Evolutionary conservation across 306 rosid species (phyloP), one percentile per base, ranked within the genome.

Genomic region (Fragaria ananassa): DNA sequence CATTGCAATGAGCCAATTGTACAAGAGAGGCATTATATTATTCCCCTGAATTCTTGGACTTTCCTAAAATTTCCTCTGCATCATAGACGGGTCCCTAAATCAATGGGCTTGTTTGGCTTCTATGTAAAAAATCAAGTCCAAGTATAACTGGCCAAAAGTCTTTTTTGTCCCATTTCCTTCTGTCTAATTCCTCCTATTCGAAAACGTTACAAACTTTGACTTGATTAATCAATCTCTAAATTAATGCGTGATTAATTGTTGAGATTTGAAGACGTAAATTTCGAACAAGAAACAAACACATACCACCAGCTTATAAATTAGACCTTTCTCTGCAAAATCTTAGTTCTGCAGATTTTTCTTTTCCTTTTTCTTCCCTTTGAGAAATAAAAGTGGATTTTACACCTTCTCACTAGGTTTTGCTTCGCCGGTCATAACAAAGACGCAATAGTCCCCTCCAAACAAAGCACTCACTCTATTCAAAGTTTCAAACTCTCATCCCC

Each of bases 81-180:
- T 65, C 87, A 64, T 84, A 79, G 77, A 77, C 74, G 78, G 79
- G 77, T 62, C 78, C 83, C 41, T 61, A 37, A 34, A 37, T 81
- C 86, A 19, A 29, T 88, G 88, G 86, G 82, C 75, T 50, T 61
- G 80, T 3, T 81, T 74, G 79, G 79, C 66, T 25, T 53, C 66
- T 50, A 51, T 39, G 56, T 76, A 74, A 75, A 75, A 82, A 67
- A 51, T 11, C 19, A 14, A 68, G 72, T 76, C 89, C 81, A 74
- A 75, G 76, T 58, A 37, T 74, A 17, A 79, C 37, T 51, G 47
- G 79, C 79, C 88, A 70, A 79, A 29, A 76, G 56, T 63, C 64
- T 18, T 23, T 75, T 62, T 73, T 84, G 87, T 78, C 63, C 29
- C 66, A 60, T 49, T 80, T 78, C 74, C 45, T 5, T 21, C 29